These are phyloP conservation scores for Saccharomycopsis oosterbeekiorum DNA, from an alignment of 805 yeast genomes.

Conservation along the genomic window DNA sequence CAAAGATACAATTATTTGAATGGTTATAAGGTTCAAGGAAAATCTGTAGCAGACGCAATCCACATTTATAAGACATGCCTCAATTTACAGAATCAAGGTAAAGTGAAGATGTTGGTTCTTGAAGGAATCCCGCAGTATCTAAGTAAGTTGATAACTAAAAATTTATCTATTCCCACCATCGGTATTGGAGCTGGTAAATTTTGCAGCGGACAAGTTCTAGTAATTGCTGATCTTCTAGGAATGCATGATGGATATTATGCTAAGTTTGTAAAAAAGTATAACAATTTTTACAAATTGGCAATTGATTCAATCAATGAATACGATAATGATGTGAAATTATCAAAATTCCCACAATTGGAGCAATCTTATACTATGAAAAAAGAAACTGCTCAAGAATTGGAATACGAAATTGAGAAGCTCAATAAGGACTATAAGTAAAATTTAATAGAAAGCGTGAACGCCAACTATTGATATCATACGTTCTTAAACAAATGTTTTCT, in stretches of 20 bases:
- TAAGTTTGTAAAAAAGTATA: conserved; percentile 70
- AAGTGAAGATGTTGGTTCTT: conserved; percentile 55
- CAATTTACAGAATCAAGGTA: conserved; percentile 62
- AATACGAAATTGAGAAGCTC: background rate
- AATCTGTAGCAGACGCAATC: conserved; percentile 40
- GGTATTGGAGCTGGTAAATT: conserved; percentile 92
- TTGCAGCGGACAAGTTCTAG: conserved; percentile 85
- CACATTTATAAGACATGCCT: conserved; percentile 56
- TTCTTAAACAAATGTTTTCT: background rate
- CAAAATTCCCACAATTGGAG: conserved; percentile 43
- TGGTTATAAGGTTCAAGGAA: conserved; percentile 85
- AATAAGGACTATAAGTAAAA: background rate
- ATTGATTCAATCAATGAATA: conserved; percentile 45
- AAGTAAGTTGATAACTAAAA: conserved; percentile 52
- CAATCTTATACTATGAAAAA: conserved; percentile 7
- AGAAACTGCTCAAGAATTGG: conserved; percentile 3
- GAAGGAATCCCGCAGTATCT: conserved; percentile 81
- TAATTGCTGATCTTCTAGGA: conserved; percentile 76
- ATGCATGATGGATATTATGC: conserved; percentile 47
- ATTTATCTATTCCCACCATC: conserved; percentile 65
- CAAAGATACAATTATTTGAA: conserved; percentile 71
- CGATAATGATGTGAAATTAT: conserved; percentile 44
- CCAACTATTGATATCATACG: background rate
- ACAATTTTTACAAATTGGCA: conserved; percentile 39
- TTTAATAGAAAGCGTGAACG: no score